A percentile compares a stretch with the other conserved stretches of the same genome.
phyloP scores from a whole-genome alignment of 148 eudicot species.

The Chenopodium quinoa region DNA sequence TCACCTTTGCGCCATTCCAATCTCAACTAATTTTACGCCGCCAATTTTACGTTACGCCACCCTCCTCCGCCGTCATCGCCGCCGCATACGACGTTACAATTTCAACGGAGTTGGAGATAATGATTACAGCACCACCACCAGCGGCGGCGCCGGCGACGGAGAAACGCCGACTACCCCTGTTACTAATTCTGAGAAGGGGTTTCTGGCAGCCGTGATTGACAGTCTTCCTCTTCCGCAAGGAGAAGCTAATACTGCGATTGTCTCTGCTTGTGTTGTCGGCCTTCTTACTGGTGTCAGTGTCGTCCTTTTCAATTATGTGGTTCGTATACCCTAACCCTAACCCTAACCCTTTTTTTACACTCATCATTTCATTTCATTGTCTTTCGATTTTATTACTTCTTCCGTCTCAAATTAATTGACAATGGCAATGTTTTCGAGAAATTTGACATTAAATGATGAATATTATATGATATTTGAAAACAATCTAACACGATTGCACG shows the following conservation, averaged over 20 bases:
- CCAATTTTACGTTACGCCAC: not conserved
- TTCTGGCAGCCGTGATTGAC: not conserved
- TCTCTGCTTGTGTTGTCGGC: constrained; percentile 74
- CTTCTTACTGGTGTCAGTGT: constrained; percentile 72
- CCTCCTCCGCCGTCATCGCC: not conserved
- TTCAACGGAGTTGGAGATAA: not conserved
- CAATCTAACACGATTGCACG: too few species aligned
- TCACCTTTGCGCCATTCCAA: not conserved
- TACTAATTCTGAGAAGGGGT: not conserved
- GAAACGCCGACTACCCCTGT: not conserved
- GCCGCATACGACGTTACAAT: not conserved
- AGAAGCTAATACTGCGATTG: constrained; percentile 47
- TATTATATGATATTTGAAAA: too few species aligned
- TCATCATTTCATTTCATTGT: not conserved
- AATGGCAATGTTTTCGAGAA: too few species aligned
- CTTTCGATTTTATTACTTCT: too few species aligned
- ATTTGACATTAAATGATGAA: too few species aligned
- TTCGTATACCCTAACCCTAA: constrained; percentile 8
- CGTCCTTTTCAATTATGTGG: constrained; percentile 68
- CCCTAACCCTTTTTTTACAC: too few species aligned
- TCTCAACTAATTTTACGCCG: not conserved
- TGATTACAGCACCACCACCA: not conserved
- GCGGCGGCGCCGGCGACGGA: not conserved
- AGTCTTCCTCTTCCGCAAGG: constrained; percentile 3
- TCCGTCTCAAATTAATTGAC: too few species aligned